Evolutionary conservation across 192 early-diverging fungal genomes (phyloP).

Genomic region (Radiomyces spectabilis): DNA sequence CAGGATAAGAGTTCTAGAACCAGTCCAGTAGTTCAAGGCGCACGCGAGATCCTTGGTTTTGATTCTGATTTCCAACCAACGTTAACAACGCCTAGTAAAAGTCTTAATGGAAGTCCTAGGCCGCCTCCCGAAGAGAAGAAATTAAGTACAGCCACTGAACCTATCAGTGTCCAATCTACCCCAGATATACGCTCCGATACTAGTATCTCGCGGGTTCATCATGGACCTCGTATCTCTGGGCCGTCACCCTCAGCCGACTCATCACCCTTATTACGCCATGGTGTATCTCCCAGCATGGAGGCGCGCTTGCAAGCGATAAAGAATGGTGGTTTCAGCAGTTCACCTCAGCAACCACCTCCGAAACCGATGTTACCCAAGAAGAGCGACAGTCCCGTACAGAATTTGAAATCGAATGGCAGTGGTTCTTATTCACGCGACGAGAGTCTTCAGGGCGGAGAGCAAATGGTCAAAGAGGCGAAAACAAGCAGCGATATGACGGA

Average conservation of each 20-base stretch:
- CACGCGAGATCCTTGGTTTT: constrained; percentile 5
- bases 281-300: constrained; percentile 8
- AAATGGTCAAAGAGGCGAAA: too few relatives aligned
- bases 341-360: background rate
- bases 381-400: too few relatives aligned
- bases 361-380: background rate
- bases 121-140: background rate
- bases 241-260: background rate
- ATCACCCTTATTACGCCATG: background rate
- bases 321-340: background rate
- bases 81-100: background rate
- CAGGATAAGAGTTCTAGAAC: background rate
- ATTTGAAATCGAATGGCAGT: too few relatives aligned
- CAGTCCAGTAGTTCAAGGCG: background rate
- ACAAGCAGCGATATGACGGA: too few relatives aligned
- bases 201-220: too few relatives aligned
- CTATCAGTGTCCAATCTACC: too few relatives aligned
- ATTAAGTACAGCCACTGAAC: background rate
- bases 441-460: too few relatives aligned
- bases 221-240: too few relatives aligned
- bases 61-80: constrained; percentile 7
- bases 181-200: background rate
- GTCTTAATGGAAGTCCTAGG: too few relatives aligned
- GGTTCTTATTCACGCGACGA: background rate
- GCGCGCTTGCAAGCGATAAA: constrained; percentile 8